These are phyloP conservation scores for Backusella tarrabulga DNA, from an alignment of 192 early-diverging fungal genomes.

Conservation along the genomic window DNA sequence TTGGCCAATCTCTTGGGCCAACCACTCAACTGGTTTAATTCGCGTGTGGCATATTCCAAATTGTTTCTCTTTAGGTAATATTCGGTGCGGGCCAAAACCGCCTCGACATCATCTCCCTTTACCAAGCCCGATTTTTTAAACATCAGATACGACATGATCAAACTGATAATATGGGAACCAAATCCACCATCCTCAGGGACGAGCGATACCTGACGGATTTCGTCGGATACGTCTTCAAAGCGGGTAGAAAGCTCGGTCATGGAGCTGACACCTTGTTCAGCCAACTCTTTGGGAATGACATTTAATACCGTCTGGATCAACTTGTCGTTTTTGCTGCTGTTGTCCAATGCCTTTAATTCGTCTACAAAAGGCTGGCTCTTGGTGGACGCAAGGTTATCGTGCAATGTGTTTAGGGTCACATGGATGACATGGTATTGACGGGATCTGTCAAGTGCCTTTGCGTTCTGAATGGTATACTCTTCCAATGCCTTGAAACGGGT, in stretches of 20 bases:
- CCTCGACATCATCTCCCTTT: constrained; percentile 82
- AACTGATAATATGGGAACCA: constrained; percentile 75
- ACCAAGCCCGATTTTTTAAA: constrained; percentile 87
- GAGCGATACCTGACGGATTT: constrained; percentile 75
- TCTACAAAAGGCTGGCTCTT: constrained; percentile 64
- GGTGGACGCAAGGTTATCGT: constrained; percentile 47
- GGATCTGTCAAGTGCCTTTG: constrained; percentile 63
- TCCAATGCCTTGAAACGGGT: constrained; percentile 76
- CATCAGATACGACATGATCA: constrained; percentile 69
- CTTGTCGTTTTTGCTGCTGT: constrained; percentile 56
- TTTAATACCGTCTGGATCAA: constrained; percentile 60
- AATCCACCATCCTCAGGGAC: constrained; percentile 88
- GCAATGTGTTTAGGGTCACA: constrained; percentile 65
- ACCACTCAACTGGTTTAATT: constrained; percentile 89
- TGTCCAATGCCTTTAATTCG: constrained; percentile 62
- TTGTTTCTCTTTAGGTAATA: constrained; percentile 76
- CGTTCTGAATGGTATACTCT: constrained; percentile 62
- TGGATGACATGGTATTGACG: constrained; percentile 60
- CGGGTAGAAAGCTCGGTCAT: constrained; percentile 63
- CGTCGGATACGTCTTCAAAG: constrained; percentile 66
- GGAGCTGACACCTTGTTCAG: constrained; percentile 63
- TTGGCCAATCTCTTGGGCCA: constrained; percentile 86
- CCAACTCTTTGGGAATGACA: constrained; percentile 53
- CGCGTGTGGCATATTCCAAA: constrained; percentile 83
- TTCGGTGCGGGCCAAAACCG: constrained; percentile 75